phyloP scores from a whole-genome alignment of 2,329 filamentous ascomycete species.

The Tothia fuscella region DNA sequence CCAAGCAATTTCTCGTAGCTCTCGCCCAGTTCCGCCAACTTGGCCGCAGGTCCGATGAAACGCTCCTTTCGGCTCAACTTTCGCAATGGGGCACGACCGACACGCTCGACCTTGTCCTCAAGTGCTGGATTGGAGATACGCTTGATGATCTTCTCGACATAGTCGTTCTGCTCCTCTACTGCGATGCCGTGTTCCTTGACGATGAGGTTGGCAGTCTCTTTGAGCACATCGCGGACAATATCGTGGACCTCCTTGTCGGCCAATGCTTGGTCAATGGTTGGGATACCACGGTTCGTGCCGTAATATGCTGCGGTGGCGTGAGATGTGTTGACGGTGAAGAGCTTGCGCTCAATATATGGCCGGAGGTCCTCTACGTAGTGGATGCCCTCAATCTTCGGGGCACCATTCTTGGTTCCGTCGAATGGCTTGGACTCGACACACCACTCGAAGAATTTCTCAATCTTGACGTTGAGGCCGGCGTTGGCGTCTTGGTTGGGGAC shows the following conservation, averaged over 20 bases:
- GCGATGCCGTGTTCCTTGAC: constrained; percentile 74
- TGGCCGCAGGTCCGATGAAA: constrained; percentile 82
- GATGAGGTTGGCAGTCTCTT: constrained; percentile 79
- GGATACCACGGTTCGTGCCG: constrained; percentile 75
- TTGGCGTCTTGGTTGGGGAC: constrained; percentile 78
- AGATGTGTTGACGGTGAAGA: constrained; percentile 97
- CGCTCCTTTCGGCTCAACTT: constrained; percentile 94
- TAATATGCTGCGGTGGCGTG: constrained; percentile 96
- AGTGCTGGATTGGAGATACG: constrained; percentile 90
- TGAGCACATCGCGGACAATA: constrained; percentile 67
- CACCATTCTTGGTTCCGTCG: constrained; percentile 50
- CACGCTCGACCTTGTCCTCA: constrained; percentile 87
- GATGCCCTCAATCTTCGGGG: constrained; percentile 72
- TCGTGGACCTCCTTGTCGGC: constrained; percentile 67
- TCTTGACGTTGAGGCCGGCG: constrained; percentile 77
- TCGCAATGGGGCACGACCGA: constrained; percentile 84
- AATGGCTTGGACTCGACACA: constrained; percentile 86
- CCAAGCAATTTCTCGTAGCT: constrained; percentile 63
- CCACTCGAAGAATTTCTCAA: constrained; percentile 99
- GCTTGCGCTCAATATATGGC: constrained; percentile 97
- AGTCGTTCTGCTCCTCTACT: constrained; percentile 63
- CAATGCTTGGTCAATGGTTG: constrained; percentile 80
- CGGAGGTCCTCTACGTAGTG: constrained; percentile 86
- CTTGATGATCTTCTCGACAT: constrained; percentile 83
- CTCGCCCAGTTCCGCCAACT: constrained; percentile 72